Evolutionary conservation across 768 basidiomycete species (phyloP).

Genomic region (Cystobasidium tubakii): DNA sequence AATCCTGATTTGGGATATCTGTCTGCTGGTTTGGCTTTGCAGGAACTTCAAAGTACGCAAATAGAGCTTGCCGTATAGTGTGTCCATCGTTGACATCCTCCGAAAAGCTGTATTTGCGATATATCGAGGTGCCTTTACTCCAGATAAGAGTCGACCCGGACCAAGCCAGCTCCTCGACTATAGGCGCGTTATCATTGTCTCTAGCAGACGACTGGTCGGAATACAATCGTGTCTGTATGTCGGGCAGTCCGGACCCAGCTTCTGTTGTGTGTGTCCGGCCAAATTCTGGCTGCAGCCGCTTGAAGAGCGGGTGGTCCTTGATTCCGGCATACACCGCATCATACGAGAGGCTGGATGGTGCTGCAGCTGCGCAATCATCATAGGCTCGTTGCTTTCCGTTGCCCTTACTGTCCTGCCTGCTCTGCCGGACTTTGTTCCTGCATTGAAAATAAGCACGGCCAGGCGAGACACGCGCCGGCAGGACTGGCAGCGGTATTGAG

Average conservation of each 20-base stretch:
- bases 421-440: background rate
- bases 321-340: background rate
- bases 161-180: slow-evolving; percentile 27
- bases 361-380: background rate
- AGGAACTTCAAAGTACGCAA: slow-evolving; percentile 22
- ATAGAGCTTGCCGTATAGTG: slow-evolving; percentile 21
- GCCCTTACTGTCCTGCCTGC: background rate
- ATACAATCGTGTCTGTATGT: background rate
- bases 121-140: slow-evolving; percentile 7
- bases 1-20: background rate
- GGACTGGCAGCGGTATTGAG: background rate
- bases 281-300: slow-evolving; percentile 21
- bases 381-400: slow-evolving; percentile 21
- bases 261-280: background rate
- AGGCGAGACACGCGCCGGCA: slow-evolving; percentile 17
- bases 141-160: slow-evolving; percentile 19
- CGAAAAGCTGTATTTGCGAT: slow-evolving; percentile 19
- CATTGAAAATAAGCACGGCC: slow-evolving; percentile 15
- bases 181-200: background rate
- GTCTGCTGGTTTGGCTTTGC: background rate
- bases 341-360: background rate
- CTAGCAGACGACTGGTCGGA: background rate
- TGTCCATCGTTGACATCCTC: background rate
- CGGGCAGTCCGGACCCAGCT: background rate
- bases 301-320: background rate